Evolutionary conservation across 257 asterid genomes (phyloP), one percentile per base, ranked within the genome.

Genomic region (Paulownia fortunei): DNA sequence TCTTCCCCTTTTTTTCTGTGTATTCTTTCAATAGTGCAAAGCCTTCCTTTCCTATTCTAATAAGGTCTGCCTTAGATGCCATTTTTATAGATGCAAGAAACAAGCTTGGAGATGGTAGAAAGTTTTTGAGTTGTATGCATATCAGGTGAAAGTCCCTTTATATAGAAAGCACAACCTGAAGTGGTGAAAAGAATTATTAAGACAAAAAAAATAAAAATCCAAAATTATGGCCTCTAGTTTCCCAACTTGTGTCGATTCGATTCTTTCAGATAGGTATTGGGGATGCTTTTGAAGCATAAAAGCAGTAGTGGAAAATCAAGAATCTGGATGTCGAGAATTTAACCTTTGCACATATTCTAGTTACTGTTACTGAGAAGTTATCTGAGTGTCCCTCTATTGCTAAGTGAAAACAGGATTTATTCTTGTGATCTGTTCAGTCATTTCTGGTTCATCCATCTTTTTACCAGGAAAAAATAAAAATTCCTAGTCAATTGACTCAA

Each of bases 41-140:
- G 16, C 81, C 91, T 36, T 90, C 92, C 2, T 4, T 18, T 10
- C 89, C 92, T 77, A 83, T 75, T 70, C 81, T 80, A 6, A 12
- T 47, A 49, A 88, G 85, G 67, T 82, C 88, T 51, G 63, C 69
- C 74, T 73, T 83, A 8, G 67, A 70, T 73, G 81, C 86, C 95
- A 90, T 88, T 72, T 76, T 74, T 46, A 26, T 19, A 16, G 32
- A 37, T 39, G 21, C 7, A 32, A 79, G 79, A 63, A 69, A 63
- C 15, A 34, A 39, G 61, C n/a, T 16, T 19, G 21, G 65, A 64
- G 18, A 34, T 55, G 30, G 6, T 13, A 55, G 72, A 47, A 32
- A 34, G 69, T 1, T 41, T 24, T 39, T 66, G 37, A 55, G 36
- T 76, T 26, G 21, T 41, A 41, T 83, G 42, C 18, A 13, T 47